Evolutionary conservation across 139 green algal genomes (phyloP), one percentile per base, ranked within the genome.

Genomic region (Diplosphaera chodatii): DNA sequence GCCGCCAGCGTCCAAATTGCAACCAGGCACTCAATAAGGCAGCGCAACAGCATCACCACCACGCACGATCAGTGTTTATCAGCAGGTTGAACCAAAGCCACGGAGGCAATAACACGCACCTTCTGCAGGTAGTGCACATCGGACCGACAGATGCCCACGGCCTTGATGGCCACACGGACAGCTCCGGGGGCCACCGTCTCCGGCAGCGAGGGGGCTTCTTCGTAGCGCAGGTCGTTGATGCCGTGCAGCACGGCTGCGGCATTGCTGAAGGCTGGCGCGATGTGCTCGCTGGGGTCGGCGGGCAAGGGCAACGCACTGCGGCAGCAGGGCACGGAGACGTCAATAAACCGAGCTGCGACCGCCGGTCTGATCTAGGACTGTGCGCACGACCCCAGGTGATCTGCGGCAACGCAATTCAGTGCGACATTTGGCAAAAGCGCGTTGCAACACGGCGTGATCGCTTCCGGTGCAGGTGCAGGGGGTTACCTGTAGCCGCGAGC

Each of bases 81-180:
- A n/a, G n/a, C n/a, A n/a, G n/a, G n/a, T n/a, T n/a, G n/a, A n/a
- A n/a, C n/a, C n/a, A n/a, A n/a, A n/a, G n/a, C n/a, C n/a, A n/a
- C n/a, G n/a, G n/a, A n/a, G n/a, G 48, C 16, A 28, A 20, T 4
- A 1, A 40, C 5, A 4, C 68, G 70, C 62, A 80, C 71, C 34
- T 81, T 70, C 67, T 80, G 80, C 59, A 56, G 63, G 41, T 80
- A 84, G 72, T 86, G 77, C 4, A 79, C 68, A 33, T 90, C 80
- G 5, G 56, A 76, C 5, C 83, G 83, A 27, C 84, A 82, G 15
- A 88, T 83, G 68, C 80, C 80, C 32, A 85, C 76, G 3, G 76
- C 73, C 68, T 56, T 62, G 55, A 74, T 62, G 13, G 22, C 37
- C 55, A 74, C 69, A 13, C 69, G 69, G 13, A 74, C 69, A 10